A percentile compares a stretch with the other conserved stretches of the same genome.
Conservation (phyloP, 306 rosid genomes). For the Fragaria ananassa region DNA sequence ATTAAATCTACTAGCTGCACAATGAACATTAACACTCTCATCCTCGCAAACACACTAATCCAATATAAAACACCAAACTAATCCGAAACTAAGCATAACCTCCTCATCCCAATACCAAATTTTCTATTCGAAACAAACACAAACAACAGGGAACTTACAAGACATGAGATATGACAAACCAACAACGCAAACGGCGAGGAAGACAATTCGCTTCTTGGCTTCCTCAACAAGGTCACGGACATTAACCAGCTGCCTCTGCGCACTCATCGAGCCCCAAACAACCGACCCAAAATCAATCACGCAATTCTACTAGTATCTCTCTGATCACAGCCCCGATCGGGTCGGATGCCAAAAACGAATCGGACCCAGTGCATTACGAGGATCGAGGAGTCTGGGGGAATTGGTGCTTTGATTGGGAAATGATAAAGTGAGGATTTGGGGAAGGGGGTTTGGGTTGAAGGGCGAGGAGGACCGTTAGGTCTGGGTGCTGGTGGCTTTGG, state of each 20-base stretch:
- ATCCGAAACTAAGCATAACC: background rate
- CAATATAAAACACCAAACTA: background rate
- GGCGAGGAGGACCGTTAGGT: too few species aligned
- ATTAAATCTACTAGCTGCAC: background rate
- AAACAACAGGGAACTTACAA: slow-evolving; percentile 38
- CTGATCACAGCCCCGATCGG: slow-evolving; percentile 9
- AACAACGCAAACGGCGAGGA: slow-evolving; percentile 69
- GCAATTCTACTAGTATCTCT: background rate
- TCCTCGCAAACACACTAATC: background rate
- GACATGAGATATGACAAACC: slow-evolving; percentile 97
- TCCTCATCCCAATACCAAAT: background rate
- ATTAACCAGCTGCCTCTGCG: slow-evolving; percentile 53
- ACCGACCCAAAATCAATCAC: slow-evolving; percentile 18
- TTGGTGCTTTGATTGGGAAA: too few species aligned
- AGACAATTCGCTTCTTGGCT: slow-evolving; percentile 85
- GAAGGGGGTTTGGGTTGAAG: too few species aligned
- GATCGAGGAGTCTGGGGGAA: too few species aligned
- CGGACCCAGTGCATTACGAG: background rate
- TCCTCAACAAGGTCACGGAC: slow-evolving; percentile 92
- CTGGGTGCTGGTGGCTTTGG: too few species aligned
- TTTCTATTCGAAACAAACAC: background rate
- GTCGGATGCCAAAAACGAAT: slow-evolving; percentile 15
- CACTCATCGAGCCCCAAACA: slow-evolving; percentile 42
- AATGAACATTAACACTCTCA: background rate
- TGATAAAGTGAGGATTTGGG: too few species aligned